These are phyloP conservation scores for Xanthoceras sorbifolium DNA, from an alignment of 345 rosid genomes.

Conservation along the genomic window DNA sequence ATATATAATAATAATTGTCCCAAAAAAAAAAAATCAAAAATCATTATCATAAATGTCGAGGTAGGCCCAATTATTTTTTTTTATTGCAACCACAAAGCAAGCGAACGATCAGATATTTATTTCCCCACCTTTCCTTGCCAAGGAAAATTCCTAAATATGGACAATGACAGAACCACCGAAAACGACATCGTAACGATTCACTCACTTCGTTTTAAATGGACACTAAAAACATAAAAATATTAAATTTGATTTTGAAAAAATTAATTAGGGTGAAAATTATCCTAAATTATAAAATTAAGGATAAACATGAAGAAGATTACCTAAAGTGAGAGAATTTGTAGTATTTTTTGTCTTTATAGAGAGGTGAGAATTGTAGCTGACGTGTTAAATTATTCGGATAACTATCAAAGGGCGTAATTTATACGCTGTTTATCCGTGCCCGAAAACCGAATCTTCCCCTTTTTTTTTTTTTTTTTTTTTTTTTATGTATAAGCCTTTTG, in stretches of 20 bases:
- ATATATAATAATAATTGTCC: background rate
- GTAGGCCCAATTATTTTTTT: background rate
- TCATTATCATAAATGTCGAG: background rate
- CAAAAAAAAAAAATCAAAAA: background rate
- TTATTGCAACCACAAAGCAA: background rate
- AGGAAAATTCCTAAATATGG: background rate
- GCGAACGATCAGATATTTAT: background rate
- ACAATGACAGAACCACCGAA: background rate
- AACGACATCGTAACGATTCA: background rate
- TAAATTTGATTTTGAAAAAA: background rate
- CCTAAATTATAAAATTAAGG: background rate
- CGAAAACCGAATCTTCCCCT: background rate
- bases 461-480: background rate
- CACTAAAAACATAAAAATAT: no score
- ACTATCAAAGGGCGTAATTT: constrained; percentile 1
- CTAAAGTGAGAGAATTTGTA: no score
- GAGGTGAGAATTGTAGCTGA: background rate
- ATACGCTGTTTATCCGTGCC: background rate
- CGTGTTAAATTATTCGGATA: constrained; percentile 11
- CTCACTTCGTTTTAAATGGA: no score
- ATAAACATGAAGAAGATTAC: background rate
- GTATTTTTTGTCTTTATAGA: no score
- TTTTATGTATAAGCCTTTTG: background rate
- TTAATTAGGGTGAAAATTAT: background rate
- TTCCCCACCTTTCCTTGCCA: background rate